Percentiles rank a stretch among this genome's conserved stretches.
phyloP scores from a whole-genome alignment of 2,329 filamentous ascomycete genomes.

The Thielaviopsis ethacetica region DNA sequence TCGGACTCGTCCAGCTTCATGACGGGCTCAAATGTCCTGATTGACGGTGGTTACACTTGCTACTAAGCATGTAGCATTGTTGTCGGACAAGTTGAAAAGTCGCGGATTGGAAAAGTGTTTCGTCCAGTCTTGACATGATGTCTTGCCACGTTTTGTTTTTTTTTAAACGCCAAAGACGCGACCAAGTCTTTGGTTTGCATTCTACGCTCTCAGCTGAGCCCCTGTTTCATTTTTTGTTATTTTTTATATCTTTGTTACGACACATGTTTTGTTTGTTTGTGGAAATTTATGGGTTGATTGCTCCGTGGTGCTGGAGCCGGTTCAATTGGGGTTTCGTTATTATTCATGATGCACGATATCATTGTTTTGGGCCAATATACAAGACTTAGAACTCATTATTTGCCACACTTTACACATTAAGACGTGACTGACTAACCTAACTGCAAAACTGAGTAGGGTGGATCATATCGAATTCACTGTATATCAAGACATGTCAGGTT shows the following conservation, averaged over 20 bases:
- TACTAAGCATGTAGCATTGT: conserved; percentile 27
- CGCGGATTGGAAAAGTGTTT: not conserved
- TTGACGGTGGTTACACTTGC: conserved; percentile 54
- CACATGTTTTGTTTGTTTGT: conserved; percentile 1
- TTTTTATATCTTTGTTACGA: conserved; percentile 5
- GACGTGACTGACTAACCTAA: too few relatives aligned
- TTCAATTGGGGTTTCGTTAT: not conserved
- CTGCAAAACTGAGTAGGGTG: too few relatives aligned
- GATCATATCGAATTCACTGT: too few relatives aligned
- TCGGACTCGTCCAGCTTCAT: conserved; percentile 59
- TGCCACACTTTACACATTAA: not conserved
- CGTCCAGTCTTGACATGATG: not conserved
- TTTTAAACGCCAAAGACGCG: not conserved
- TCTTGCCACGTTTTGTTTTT: not conserved
- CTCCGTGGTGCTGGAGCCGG: conserved; percentile 5
- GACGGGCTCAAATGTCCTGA: conserved; percentile 59
- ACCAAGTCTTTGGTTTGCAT: not conserved
- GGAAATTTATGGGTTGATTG: conserved; percentile 6
- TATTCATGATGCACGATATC: not conserved
- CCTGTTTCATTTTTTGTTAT: conserved; percentile 2
- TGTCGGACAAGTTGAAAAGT: not conserved
- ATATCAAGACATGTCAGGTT: not conserved
- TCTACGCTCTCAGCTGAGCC: conserved; percentile 7
- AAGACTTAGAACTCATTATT: not conserved
- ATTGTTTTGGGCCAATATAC: not conserved